A percentile compares a stretch with the other conserved stretches of the same genome.
Evolutionary conservation across 2,329 filamentous ascomycete genomes (phyloP).

Genomic region (Aspergillus pseudoterreus): DNA sequence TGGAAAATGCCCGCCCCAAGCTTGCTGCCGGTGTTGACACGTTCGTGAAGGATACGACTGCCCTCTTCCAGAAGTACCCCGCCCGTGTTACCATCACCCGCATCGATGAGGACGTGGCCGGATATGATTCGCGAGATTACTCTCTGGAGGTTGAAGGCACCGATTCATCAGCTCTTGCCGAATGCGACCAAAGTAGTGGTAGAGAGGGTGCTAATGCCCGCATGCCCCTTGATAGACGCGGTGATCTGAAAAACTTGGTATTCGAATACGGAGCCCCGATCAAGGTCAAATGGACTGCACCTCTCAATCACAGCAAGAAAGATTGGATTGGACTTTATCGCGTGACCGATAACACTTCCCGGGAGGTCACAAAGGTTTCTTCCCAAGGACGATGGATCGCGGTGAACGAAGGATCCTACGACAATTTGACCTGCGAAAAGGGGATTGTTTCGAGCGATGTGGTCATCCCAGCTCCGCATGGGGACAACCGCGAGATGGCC

Average conservation of each 20-base stretch:
- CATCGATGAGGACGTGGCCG: slow-evolving; percentile 74
- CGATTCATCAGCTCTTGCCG: slow-evolving; percentile 48
- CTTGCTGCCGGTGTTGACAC: slow-evolving; percentile 81
- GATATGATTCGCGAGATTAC: slow-evolving; percentile 76
- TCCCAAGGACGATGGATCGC: slow-evolving; percentile 88
- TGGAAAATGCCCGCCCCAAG: slow-evolving; percentile 81
- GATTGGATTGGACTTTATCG: slow-evolving; percentile 98
- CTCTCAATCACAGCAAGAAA: slow-evolving; percentile 77
- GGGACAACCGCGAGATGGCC: slow-evolving; percentile 56
- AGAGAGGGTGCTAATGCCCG: slow-evolving; percentile 70
- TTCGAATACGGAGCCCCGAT: slow-evolving; percentile 91
- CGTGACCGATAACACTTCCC: slow-evolving; percentile 87
- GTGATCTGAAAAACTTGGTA: slow-evolving; percentile 67
- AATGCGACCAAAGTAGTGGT: slow-evolving; percentile 61
- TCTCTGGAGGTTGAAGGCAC: slow-evolving; percentile 70
- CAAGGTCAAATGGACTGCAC: slow-evolving; percentile 84
- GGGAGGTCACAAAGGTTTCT: slow-evolving; percentile 77
- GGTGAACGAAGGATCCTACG: slow-evolving; percentile 71
- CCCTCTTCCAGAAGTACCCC: slow-evolving; percentile 85
- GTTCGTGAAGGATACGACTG: slow-evolving; percentile 81
- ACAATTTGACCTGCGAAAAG: slow-evolving; percentile 68
- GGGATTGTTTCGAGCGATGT: slow-evolving; percentile 71
- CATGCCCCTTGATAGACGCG: slow-evolving; percentile 58
- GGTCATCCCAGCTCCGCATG: slow-evolving; percentile 48
- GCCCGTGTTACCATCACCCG: slow-evolving; percentile 79